A percentile compares a stretch with the other conserved stretches of the same genome.
Evolutionary conservation across 495 filamentous ascomycete species (phyloP).

Genomic region (Cetradonia linearis): DNA sequence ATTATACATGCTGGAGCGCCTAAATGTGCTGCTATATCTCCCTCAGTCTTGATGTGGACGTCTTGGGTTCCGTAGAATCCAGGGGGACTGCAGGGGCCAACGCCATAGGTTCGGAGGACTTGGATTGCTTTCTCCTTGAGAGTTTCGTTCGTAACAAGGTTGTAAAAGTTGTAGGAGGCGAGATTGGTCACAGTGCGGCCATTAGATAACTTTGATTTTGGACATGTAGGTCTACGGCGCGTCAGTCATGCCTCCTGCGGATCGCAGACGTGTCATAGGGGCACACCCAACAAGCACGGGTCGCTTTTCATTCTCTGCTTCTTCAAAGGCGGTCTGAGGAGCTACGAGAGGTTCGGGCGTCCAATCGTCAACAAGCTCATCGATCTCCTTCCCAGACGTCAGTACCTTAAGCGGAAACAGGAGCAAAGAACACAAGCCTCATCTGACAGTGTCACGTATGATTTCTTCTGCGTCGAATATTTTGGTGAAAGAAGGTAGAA

Average conservation of each 20-base stretch:
- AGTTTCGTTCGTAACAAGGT: slow-evolving; percentile 81
- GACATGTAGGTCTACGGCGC: slow-evolving; percentile 64
- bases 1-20: slow-evolving; percentile 82
- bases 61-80: slow-evolving; percentile 98
- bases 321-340: slow-evolving; percentile 58
- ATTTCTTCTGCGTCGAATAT: slow-evolving; percentile 78
- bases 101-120: slow-evolving; percentile 87
- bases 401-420: background rate
- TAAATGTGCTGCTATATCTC: slow-evolving; percentile 81
- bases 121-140: slow-evolving; percentile 92
- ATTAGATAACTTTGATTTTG: slow-evolving; percentile 77
- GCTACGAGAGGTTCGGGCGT: slow-evolving; percentile 84
- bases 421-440: slow-evolving; percentile 40
- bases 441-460: slow-evolving; percentile 78
- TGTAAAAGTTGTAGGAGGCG: slow-evolving; percentile 92
- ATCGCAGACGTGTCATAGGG: background rate
- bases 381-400: slow-evolving; percentile 57
- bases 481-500: slow-evolving; percentile 83
- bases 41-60: slow-evolving; percentile 93
- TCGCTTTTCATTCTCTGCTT: slow-evolving; percentile 70
- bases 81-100: slow-evolving; percentile 90
- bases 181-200: slow-evolving; percentile 87
- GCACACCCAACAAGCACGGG: slow-evolving; percentile 78
- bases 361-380: slow-evolving; percentile 96
- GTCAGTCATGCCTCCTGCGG: background rate